These are phyloP conservation scores for Exophiala lecanii-corni DNA, from an alignment of 2,329 filamentous ascomycete genomes.

Conservation along the genomic window DNA sequence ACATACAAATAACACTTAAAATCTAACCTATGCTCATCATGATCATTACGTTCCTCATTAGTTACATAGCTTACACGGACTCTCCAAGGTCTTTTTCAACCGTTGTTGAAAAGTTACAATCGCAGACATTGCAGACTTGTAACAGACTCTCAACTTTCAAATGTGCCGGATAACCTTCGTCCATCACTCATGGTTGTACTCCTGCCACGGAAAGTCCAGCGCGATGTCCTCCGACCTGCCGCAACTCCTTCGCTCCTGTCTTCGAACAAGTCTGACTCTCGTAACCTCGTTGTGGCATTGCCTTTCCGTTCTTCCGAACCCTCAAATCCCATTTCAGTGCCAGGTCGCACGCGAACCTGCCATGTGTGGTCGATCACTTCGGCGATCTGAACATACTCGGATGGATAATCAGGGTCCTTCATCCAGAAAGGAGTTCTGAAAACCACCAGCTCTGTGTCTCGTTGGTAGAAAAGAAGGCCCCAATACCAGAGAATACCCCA, in stretches of 20 bases:
- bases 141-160: background rate
- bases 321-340: background rate
- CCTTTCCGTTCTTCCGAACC: background rate
- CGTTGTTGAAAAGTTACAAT: no score
- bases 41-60: no score
- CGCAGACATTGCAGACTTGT: no score
- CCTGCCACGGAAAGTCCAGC: background rate
- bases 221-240: background rate
- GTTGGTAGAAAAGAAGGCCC: conserved; percentile 7
- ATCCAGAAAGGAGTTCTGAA: conserved; percentile 5
- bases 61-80: no score
- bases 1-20: no score
- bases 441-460: conserved; percentile 6
- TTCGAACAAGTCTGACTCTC: background rate
- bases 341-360: background rate
- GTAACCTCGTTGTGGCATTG: background rate
- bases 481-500: conserved; percentile 12
- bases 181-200: conserved; percentile 1
- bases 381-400: conserved; percentile 8
- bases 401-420: conserved; percentile 8
- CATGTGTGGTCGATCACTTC: conserved; percentile 11
- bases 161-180: background rate
- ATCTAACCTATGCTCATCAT: background rate
- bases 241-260: background rate
- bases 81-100: no score